phyloP scores from a whole-genome alignment of 1,139 yeast genomes.

The Suhomyces anneliseae region DNA sequence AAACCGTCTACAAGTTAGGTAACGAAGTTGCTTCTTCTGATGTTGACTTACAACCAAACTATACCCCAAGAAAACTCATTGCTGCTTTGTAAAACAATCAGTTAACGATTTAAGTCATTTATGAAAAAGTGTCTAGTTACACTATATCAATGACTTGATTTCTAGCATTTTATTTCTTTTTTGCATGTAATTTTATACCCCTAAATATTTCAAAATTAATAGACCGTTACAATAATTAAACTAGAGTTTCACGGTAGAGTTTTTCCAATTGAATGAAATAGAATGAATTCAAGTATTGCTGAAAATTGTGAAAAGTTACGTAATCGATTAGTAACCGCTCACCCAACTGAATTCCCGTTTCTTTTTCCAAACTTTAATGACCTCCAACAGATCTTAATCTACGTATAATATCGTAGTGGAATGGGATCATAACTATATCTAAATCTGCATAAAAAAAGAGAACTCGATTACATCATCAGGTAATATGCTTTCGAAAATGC shows the following conservation, averaged over 20 bases:
- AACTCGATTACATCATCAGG: too few relatives aligned
- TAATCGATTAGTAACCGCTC: too few relatives aligned
- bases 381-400: too few relatives aligned
- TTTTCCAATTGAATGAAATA: background rate
- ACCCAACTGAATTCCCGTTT: too few relatives aligned
- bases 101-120: background rate
- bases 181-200: background rate
- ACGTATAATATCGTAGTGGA: too few relatives aligned
- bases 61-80: slow-evolving; percentile 7
- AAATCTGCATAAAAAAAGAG: too few relatives aligned
- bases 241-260: background rate
- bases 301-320: background rate
- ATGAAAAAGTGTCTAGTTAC: background rate
- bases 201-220: background rate
- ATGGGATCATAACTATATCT: too few relatives aligned
- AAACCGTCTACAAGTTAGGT: slow-evolving; percentile 55
- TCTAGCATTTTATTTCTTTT: slow-evolving; percentile 6
- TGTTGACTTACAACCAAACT: slow-evolving; percentile 8
- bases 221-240: background rate
- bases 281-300: background rate
- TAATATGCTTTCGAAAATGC: background rate
- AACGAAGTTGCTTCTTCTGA: slow-evolving; percentile 25
- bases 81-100: slow-evolving; percentile 9
- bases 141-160: background rate
- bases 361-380: too few relatives aligned